These are phyloP conservation scores for Cucumis cinereus DNA, from an alignment of 306 rosid species.

Conservation along the genomic window DNA sequence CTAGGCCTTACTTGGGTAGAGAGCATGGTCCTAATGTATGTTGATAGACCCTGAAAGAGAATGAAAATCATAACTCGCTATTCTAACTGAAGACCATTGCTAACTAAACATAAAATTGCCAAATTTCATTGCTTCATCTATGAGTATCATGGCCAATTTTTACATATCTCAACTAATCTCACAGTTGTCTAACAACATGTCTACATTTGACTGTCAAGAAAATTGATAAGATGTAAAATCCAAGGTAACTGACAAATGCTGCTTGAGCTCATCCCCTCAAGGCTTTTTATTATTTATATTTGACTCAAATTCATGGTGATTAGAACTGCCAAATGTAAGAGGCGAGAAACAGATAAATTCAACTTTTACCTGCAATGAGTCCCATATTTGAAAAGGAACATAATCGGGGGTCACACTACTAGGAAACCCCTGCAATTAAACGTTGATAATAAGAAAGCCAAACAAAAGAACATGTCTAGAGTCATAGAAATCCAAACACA, in stretches of 20 bases:
- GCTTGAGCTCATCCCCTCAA: background rate
- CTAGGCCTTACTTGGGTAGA: constrained; percentile 69
- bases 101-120: background rate
- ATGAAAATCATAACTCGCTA: background rate
- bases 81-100: background rate
- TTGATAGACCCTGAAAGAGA: constrained; percentile 64
- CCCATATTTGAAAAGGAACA: constrained; percentile 92
- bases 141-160: background rate
- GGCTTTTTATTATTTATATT: background rate
- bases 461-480: constrained; percentile 1
- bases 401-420: constrained; percentile 92
- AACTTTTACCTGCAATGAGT: constrained; percentile 59
- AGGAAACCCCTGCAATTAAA: constrained; percentile 69
- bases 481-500: background rate
- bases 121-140: background rate
- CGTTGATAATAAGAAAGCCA: background rate
- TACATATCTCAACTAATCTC: background rate
- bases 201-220: background rate
- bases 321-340: background rate
- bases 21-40: constrained; percentile 92
- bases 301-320: background rate
- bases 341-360: background rate
- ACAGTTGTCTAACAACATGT: background rate
- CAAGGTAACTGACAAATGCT: background rate
- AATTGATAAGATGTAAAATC: background rate